Evolutionary conservation across 2,329 filamentous ascomycete species (phyloP).

Genomic region (Myriosclerotinia duriaeana): DNA sequence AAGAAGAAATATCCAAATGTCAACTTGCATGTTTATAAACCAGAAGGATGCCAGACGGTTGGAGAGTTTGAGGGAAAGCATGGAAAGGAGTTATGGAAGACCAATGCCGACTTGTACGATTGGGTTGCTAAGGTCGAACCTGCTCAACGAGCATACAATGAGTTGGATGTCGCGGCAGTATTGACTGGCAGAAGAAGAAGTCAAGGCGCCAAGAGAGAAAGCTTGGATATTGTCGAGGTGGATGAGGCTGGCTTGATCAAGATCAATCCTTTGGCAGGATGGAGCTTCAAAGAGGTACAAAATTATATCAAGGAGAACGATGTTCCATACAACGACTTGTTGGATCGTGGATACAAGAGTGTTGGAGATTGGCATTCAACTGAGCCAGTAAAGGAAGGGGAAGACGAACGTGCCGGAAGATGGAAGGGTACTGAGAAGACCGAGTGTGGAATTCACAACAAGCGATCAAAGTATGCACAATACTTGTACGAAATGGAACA

Average conservation of each 20-base stretch:
- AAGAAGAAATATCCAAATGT: slow-evolving; percentile 73
- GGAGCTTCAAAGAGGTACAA: slow-evolving; percentile 87
- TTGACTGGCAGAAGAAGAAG: slow-evolving; percentile 88
- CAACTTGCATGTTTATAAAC: slow-evolving; percentile 86
- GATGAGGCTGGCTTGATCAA: slow-evolving; percentile 89
- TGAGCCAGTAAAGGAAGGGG: slow-evolving; percentile 80
- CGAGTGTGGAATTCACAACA: slow-evolving; percentile 99
- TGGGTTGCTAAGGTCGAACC: slow-evolving; percentile 98
- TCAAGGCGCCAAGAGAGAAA: slow-evolving; percentile 88
- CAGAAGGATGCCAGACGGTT: slow-evolving; percentile 68
- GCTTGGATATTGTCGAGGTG: slow-evolving; percentile 87
- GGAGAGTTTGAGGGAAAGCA: slow-evolving; percentile 80
- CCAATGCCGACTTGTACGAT: slow-evolving; percentile 86
- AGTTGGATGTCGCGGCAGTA: slow-evolving; percentile 84
- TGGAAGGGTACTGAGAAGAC: slow-evolving; percentile 98
- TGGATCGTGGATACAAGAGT: slow-evolving; percentile 96
- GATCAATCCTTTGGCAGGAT: slow-evolving; percentile 95
- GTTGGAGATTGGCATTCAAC: slow-evolving; percentile 99
- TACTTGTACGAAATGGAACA: slow-evolving; percentile 49
- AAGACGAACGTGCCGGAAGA: slow-evolving; percentile 92
- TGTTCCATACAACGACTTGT: slow-evolving; percentile 89
- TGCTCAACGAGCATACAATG: slow-evolving; percentile 83
- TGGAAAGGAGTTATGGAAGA: slow-evolving; percentile 81
- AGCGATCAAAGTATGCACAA: slow-evolving; percentile 87
- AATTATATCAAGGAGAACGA: slow-evolving; percentile 81